A percentile compares a stretch with the other conserved stretches of the same genome.
Conservation (phyloP, 805 yeast genomes). For the Schwanniomyces vanrijiae region DNA sequence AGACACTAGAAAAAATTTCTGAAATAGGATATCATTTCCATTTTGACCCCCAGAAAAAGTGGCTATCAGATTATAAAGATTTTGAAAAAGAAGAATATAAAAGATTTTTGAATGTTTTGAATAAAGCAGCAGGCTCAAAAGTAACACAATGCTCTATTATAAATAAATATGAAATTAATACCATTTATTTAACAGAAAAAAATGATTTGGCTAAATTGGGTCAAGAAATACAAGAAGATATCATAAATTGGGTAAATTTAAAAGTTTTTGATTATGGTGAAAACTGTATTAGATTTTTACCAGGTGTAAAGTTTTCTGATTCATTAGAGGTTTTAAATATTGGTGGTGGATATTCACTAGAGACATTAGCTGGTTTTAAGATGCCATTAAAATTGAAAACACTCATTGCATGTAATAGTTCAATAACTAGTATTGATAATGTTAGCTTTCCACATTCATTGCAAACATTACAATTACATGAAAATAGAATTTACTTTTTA, state of each 20-base stretch:
- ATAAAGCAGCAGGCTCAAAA: constrained; percentile 21
- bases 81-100: constrained; percentile 24
- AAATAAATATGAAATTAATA: constrained; percentile 33
- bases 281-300: constrained; percentile 35
- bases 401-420: constrained; percentile 34
- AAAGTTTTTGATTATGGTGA: constrained; percentile 36
- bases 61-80: constrained; percentile 27
- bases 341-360: constrained; percentile 40
- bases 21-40: constrained; percentile 36
- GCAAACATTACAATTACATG: constrained; percentile 31
- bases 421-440: constrained; percentile 34
- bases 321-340: constrained; percentile 35
- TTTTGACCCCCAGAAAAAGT: constrained; percentile 29
- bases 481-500: constrained; percentile 38
- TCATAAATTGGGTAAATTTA: constrained; percentile 33
- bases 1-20: constrained; percentile 12
- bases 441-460: constrained; percentile 34
- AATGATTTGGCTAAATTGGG: constrained; percentile 32
- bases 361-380: constrained; percentile 38
- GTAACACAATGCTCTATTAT: constrained; percentile 40
- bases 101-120: constrained; percentile 21
- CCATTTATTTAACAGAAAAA: constrained; percentile 34
- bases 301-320: constrained; percentile 41
- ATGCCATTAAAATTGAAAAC: constrained; percentile 31
- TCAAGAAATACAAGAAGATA: constrained; percentile 37